Percentiles rank a stretch among this genome's conserved stretches.
phyloP scores from a whole-genome alignment of 108 stramenopile species.

The Fragilaria crotonensis region DNA sequence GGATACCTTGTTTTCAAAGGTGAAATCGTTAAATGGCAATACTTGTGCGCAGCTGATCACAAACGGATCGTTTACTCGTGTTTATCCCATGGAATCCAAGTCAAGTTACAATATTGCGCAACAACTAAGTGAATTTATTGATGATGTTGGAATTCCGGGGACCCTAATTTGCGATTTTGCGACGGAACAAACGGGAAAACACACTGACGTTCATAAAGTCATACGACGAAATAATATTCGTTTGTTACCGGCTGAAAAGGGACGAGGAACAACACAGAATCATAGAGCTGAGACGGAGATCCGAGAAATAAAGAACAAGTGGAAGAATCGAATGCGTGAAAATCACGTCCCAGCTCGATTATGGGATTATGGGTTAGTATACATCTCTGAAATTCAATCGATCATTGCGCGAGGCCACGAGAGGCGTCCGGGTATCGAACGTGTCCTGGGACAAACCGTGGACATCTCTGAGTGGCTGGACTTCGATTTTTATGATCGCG shows the following conservation, averaged over 20 bases:
- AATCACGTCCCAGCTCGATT: background rate
- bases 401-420: background rate
- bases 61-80: too few relatives aligned
- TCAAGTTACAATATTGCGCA: too few relatives aligned
- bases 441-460: conserved; percentile 23
- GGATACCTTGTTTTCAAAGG: conserved; percentile 19
- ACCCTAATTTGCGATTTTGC: too few relatives aligned
- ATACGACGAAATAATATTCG: background rate
- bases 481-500: too few relatives aligned
- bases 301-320: conserved; percentile 7
- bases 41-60: background rate
- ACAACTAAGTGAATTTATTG: background rate
- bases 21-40: conserved; percentile 5
- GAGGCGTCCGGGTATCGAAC: conserved; percentile 7
- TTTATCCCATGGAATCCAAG: too few relatives aligned
- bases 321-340: conserved; percentile 3
- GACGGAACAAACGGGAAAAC: too few relatives aligned
- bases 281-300: conserved; percentile 16
- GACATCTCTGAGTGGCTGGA: conserved; percentile 37
- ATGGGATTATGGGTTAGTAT: too few relatives aligned
- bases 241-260: too few relatives aligned
- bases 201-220: conserved; percentile 1
- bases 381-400: background rate
- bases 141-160: too few relatives aligned
- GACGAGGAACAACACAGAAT: too few relatives aligned